These are phyloP conservation scores for Candida corydali DNA, from an alignment of 805 yeast species.

Conservation along the genomic window DNA sequence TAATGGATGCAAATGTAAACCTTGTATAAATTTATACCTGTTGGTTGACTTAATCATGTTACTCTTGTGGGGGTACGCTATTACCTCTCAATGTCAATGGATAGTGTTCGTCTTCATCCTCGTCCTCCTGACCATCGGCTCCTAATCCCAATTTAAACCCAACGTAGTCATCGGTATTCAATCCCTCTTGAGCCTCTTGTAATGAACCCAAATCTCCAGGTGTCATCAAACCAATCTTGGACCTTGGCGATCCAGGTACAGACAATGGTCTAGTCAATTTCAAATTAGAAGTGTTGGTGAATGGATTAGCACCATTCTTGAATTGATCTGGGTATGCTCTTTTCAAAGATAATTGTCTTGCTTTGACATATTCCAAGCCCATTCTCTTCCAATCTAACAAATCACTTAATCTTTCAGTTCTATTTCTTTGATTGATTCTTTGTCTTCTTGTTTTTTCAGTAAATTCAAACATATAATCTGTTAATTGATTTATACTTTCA, in stretches of 20 bases:
- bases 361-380: constrained; percentile 96
- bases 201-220: constrained; percentile 98
- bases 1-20: no score
- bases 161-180: constrained; percentile 73
- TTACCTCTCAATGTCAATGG: constrained; percentile 49
- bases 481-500: constrained; percentile 86
- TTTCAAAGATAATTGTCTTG: constrained; percentile 85
- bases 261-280: constrained; percentile 89
- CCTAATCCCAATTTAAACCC: constrained; percentile 45
- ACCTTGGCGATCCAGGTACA: constrained; percentile 96
- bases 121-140: constrained; percentile 41
- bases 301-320: constrained; percentile 47
- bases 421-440: constrained; percentile 94
- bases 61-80: constrained; percentile 4
- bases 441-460: constrained; percentile 89
- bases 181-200: constrained; percentile 77
- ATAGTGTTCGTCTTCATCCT: constrained; percentile 33
- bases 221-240: constrained; percentile 74
- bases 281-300: constrained; percentile 42
- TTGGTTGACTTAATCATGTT: no score
- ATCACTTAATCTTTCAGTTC: constrained; percentile 92
- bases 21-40: no score
- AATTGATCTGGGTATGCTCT: constrained; percentile 91
- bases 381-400: constrained; percentile 95
- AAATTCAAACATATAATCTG: constrained; percentile 86